A percentile compares a stretch with the other conserved stretches of the same genome.
phyloP scores from a whole-genome alignment of 2,329 filamentous ascomycete species.

The Biscogniauxia sp. region DNA sequence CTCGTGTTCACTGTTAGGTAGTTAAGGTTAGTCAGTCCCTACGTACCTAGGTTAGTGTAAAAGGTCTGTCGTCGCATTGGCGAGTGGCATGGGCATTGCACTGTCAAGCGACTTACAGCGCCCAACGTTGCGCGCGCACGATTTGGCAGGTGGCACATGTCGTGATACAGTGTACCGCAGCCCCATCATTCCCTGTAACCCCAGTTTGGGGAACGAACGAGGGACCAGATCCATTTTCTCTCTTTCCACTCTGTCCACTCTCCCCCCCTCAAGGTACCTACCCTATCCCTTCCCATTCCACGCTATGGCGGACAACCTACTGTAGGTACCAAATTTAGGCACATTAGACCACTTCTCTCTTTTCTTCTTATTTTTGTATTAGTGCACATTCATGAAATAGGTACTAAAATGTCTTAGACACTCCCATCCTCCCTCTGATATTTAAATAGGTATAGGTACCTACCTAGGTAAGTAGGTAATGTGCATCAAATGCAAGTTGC shows the following conservation, averaged over 20 bases:
- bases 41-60: background rate
- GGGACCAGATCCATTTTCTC: background rate
- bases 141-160: constrained; percentile 1
- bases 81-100: background rate
- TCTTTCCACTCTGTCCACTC: background rate
- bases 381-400: no score
- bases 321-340: background rate
- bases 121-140: background rate
- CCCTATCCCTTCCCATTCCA: background rate
- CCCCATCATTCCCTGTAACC: no score
- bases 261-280: no score
- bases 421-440: no score
- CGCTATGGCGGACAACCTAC: background rate
- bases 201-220: no score
- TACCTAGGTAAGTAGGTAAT: no score
- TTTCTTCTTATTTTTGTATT: no score
- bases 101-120: background rate
- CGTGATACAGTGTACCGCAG: constrained; percentile 5
- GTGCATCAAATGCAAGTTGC: no score
- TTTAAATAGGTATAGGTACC: no score
- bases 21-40: background rate
- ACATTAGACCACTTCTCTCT: no score
- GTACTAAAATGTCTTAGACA: no score
- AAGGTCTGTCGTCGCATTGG: background rate
- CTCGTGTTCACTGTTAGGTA: background rate